These are phyloP conservation scores for Suhomyces choctaworum DNA, from an alignment of 1,139 yeast genomes.

Conservation along the genomic window DNA sequence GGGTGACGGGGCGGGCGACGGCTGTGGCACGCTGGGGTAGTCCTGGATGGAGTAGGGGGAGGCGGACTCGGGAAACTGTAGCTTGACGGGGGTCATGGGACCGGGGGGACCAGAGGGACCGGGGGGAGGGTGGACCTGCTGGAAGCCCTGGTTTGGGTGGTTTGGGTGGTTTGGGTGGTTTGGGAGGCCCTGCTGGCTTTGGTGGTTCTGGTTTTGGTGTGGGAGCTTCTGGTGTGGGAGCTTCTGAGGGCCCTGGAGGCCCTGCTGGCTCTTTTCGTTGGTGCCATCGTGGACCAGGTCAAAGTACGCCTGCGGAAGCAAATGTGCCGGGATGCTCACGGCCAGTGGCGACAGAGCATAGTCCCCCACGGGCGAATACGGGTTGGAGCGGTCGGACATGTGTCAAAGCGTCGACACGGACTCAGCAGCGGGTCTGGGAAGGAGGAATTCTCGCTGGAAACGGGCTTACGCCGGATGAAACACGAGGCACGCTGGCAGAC, in stretches of 20 bases:
- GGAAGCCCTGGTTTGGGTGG: background rate
- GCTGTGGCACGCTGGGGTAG: constrained; percentile 7
- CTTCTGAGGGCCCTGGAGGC: constrained; percentile 3
- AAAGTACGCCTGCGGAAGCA: constrained; percentile 35
- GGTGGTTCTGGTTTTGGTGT: constrained; percentile 11
- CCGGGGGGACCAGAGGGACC: background rate
- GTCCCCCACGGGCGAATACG: constrained; percentile 7
- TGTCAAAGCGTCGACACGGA: too few species aligned
- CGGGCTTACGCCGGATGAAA: background rate
- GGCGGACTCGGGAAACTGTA: constrained; percentile 9
- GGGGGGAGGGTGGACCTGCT: background rate
- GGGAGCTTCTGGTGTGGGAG: constrained; percentile 12
- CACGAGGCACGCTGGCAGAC: background rate
- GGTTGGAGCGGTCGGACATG: constrained; percentile 8
- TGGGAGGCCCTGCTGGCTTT: constrained; percentile 1
- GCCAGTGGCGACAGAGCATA: constrained; percentile 12
- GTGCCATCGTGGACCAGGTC: constrained; percentile 9
- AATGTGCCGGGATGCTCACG: constrained; percentile 34
- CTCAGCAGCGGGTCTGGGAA: too few species aligned
- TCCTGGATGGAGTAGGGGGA: constrained; percentile 16
- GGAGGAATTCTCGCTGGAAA: too few species aligned
- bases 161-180: background rate
- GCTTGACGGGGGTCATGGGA: constrained; percentile 14
- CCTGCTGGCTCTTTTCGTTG: too few species aligned
- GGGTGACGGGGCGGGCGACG: constrained; percentile 1